A percentile compares a stretch with the other conserved stretches of the same genome.
phyloP scores from a whole-genome alignment of 2,329 filamentous ascomycete genomes.

The Claviceps fusiformis region DNA sequence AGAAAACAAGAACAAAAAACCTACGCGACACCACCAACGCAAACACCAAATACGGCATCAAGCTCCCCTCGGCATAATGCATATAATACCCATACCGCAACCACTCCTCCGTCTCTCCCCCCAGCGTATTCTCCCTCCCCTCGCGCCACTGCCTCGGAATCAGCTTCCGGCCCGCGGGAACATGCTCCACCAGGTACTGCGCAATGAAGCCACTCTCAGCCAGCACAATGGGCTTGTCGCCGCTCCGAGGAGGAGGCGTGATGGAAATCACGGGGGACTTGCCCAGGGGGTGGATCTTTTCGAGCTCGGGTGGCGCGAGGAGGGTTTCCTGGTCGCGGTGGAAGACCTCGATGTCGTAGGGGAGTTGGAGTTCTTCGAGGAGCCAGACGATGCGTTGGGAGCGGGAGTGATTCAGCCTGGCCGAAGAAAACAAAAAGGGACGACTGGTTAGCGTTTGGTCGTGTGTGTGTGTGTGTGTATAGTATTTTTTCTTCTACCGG shows the following conservation, averaged over 20 bases:
- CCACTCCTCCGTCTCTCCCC: conserved; percentile 48
- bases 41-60: conserved; percentile 61
- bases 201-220: conserved; percentile 73
- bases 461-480: too few species aligned
- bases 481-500: neutral
- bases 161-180: conserved; percentile 29
- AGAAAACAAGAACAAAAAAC: conserved; percentile 10
- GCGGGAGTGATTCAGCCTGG: conserved; percentile 74
- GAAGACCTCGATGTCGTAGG: conserved; percentile 70
- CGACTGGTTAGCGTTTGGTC: neutral
- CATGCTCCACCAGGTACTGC: conserved; percentile 67
- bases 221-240: conserved; percentile 43
- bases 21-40: conserved; percentile 43
- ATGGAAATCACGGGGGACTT: conserved; percentile 73
- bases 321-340: conserved; percentile 49
- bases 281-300: conserved; percentile 69
- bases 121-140: conserved; percentile 42
- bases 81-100: conserved; percentile 54
- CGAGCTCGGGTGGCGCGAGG: conserved; percentile 64
- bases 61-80: conserved; percentile 73
- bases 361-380: conserved; percentile 65
- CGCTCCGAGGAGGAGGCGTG: conserved; percentile 15
- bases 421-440: neutral
- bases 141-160: conserved; percentile 41
- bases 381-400: conserved; percentile 77